A percentile compares a stretch with the other conserved stretches of the same genome.
Conservation (phyloP, 169 alveolate genomes). For the Eimeria tenella region DNA sequence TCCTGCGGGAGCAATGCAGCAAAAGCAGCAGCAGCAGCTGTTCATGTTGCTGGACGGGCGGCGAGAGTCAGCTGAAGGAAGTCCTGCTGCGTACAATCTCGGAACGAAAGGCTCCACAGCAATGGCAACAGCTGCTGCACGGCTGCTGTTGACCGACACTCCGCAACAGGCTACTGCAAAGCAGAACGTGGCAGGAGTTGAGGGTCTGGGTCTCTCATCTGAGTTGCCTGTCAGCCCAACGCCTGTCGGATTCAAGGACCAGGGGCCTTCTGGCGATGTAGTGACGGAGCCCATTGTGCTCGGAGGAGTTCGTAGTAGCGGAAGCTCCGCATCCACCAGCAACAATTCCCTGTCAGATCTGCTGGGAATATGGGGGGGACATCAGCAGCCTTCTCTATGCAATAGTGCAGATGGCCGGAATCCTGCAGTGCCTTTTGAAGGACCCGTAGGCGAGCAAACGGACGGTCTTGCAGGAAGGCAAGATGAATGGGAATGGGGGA, state of each 20-base stretch:
- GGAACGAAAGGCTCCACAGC: background rate
- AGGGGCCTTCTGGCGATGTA: constrained; percentile 1
- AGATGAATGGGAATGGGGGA: constrained; percentile 57
- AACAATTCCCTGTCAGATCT: constrained; percentile 1
- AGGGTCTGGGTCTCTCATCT: background rate
- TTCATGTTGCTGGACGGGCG: constrained; percentile 32
- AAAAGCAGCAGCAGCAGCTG: constrained; percentile 55
- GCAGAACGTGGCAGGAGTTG: background rate
- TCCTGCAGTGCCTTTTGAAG: background rate
- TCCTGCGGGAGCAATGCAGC: constrained; percentile 10
- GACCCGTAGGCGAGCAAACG: constrained; percentile 46
- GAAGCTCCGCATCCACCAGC: background rate
- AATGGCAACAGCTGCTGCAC: constrained; percentile 42
- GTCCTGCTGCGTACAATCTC: background rate
- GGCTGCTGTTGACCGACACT: constrained; percentile 23
- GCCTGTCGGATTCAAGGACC: background rate
- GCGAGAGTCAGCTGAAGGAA: background rate
- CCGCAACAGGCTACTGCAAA: constrained; percentile 48
- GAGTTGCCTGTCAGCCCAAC: constrained; percentile 1
- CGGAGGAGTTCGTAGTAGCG: constrained; percentile 3
- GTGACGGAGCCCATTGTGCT: constrained; percentile 1
- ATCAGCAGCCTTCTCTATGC: constrained; percentile 25
- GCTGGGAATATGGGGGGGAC: constrained; percentile 43
- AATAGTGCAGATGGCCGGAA: background rate
- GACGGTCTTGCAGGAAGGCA: constrained; percentile 28